These are phyloP conservation scores for Cornus suecica DNA, from an alignment of 148 eudicot genomes.

Conservation along the genomic window DNA sequence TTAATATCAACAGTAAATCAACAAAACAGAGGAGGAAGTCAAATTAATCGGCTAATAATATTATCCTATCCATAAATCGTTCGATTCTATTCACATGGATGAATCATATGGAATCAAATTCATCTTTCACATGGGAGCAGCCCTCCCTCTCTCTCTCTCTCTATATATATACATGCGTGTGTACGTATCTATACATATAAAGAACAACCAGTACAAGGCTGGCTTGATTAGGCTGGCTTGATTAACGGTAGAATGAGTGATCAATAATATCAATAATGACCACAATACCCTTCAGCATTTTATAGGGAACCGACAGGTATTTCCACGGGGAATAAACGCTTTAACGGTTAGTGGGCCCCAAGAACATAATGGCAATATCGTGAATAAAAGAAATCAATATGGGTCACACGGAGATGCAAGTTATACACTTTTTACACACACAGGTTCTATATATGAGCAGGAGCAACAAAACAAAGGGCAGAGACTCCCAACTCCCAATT, in stretches of 20 bases:
- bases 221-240: too few relatives aligned
- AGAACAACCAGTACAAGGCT: too few relatives aligned
- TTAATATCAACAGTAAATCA: too few relatives aligned
- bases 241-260: constrained; percentile 10
- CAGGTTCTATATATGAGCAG: background rate
- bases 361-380: constrained; percentile 22
- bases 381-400: constrained; percentile 15
- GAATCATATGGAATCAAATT: background rate
- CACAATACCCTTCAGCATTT: background rate
- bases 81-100: too few relatives aligned
- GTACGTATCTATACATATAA: too few relatives aligned
- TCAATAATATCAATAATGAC: constrained; percentile 7
- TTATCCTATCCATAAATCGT: too few relatives aligned
- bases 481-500: too few relatives aligned
- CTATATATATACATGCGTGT: too few relatives aligned
- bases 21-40: background rate
- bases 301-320: background rate
- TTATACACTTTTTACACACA: background rate
- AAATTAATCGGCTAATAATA: background rate
- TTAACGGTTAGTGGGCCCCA: constrained; percentile 37
- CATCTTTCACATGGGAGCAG: background rate
- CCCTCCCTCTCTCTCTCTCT: background rate
- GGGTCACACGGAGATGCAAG: constrained; percentile 8
- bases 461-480: background rate
- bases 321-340: constrained; percentile 38